These are phyloP conservation scores for Neurospora sp. DNA, from an alignment of 495 filamentous ascomycete species.

Conservation along the genomic window DNA sequence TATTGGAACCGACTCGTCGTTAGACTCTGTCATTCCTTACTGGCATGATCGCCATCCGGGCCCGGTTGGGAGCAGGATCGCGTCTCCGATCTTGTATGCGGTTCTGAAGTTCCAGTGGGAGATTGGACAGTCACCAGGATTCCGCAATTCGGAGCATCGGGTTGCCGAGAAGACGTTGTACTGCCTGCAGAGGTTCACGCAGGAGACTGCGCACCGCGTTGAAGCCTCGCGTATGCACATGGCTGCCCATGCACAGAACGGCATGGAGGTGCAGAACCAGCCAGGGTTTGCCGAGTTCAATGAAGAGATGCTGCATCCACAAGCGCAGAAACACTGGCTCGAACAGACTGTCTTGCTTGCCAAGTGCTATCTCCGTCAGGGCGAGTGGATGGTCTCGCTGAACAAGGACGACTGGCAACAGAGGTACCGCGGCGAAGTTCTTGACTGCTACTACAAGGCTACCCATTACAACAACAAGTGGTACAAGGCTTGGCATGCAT, in stretches of 20 bases:
- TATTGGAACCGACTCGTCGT: conserved; percentile 49
- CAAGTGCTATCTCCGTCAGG: conserved; percentile 89
- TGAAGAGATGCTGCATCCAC: conserved; percentile 32
- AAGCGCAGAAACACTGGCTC: conserved; percentile 35
- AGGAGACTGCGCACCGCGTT: conserved; percentile 64
- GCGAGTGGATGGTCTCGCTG: conserved; percentile 82
- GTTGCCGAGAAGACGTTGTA: conserved; percentile 55
- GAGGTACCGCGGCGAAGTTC: conserved; percentile 63
- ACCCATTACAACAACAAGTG: conserved; percentile 86
- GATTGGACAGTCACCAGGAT: conserved; percentile 43
- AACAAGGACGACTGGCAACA: conserved; percentile 81
- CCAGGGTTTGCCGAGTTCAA: conserved; percentile 53
- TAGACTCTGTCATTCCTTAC: conserved; percentile 47
- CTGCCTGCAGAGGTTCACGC: conserved; percentile 72
- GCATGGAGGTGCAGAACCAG: conserved; percentile 35
- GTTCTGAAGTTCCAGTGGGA: conserved; percentile 94
- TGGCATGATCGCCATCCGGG: conserved; percentile 39
- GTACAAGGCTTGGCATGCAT: conserved; percentile 99
- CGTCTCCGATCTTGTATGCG: conserved; percentile 79
- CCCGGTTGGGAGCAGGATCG: conserved; percentile 31
- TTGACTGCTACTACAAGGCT: conserved; percentile 78
- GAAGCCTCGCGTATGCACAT: conserved; percentile 43
- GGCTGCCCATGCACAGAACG: conserved; percentile 45
- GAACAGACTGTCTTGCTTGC: conserved; percentile 73
- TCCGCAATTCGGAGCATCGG: conserved; percentile 27